Evolutionary conservation across 345 rosid species (phyloP).

Genomic region (Lepidium aucheri): DNA sequence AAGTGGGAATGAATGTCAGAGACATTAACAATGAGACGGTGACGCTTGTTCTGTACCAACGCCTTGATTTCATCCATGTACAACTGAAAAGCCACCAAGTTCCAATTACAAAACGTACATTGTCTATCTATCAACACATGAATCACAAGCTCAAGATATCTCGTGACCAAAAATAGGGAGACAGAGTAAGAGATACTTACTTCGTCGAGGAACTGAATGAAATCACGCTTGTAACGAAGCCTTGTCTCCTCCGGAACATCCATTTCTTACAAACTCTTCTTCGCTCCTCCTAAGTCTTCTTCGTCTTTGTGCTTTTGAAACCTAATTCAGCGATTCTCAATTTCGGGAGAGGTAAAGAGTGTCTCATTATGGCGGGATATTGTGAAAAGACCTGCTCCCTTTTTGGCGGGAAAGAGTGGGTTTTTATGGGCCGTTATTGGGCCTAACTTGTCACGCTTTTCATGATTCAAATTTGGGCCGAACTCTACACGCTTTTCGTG

Average conservation of each 20-base stretch:
- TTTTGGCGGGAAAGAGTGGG: conserved; percentile 22
- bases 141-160: neutral
- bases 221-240: conserved; percentile 71
- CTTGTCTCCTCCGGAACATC: conserved; percentile 59
- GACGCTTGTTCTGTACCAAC: conserved; percentile 81
- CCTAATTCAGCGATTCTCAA: neutral
- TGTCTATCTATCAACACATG: neutral
- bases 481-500: neutral
- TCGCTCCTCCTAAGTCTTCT: neutral
- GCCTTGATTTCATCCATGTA: conserved; percentile 77
- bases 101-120: neutral
- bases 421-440: neutral
- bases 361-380: conserved; percentile 1
- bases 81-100: conserved; percentile 26
- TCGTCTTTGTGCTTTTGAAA: neutral
- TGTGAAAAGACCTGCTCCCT: neutral
- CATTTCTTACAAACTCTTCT: conserved; percentile 28
- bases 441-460: neutral
- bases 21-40: conserved; percentile 84
- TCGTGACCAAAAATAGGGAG: neutral
- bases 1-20: conserved; percentile 69
- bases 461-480: neutral
- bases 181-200: neutral
- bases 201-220: conserved; percentile 67
- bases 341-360: neutral